These are phyloP conservation scores for Monilinia aucupariae DNA, from an alignment of 2,329 filamentous ascomycete species.

Conservation along the genomic window DNA sequence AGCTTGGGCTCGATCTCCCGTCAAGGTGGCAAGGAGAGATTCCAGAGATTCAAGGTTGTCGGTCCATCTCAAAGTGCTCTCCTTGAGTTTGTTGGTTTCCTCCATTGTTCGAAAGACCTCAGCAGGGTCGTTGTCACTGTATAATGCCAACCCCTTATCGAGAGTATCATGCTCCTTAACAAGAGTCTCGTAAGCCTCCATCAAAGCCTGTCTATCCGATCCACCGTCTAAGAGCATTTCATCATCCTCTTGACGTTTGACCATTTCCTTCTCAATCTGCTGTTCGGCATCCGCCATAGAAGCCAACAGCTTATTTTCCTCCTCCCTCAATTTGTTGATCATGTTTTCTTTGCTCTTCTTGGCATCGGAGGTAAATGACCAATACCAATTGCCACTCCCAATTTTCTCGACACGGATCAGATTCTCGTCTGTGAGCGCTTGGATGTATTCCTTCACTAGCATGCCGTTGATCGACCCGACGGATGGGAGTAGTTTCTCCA, in stretches of 20 bases:
- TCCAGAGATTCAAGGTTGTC: slow-evolving; percentile 34
- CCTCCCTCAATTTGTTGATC: slow-evolving; percentile 37
- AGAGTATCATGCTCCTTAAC: slow-evolving; percentile 30
- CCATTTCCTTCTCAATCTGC: slow-evolving; percentile 37
- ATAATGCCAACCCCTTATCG: slow-evolving; percentile 33
- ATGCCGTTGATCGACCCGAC: slow-evolving; percentile 60
- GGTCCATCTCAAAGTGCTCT: slow-evolving; percentile 32
- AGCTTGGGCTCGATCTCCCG: slow-evolving; percentile 36
- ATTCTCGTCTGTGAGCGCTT: slow-evolving; percentile 55
- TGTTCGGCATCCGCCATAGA: slow-evolving; percentile 35
- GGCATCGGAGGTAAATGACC: slow-evolving; percentile 56
- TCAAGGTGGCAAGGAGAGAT: slow-evolving; percentile 27
- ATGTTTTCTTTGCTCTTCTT: slow-evolving; percentile 42
- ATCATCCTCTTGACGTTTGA: slow-evolving; percentile 33
- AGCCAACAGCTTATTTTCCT: slow-evolving; percentile 33
- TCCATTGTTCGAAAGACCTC: slow-evolving; percentile 31
- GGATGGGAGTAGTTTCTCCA: slow-evolving; percentile 58
- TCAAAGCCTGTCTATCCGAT: slow-evolving; percentile 28
- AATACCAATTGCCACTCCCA: slow-evolving; percentile 67
- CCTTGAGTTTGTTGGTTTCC: slow-evolving; percentile 30
- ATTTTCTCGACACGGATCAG: slow-evolving; percentile 63
- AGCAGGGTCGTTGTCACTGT: slow-evolving; percentile 32
- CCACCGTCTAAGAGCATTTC: slow-evolving; percentile 32
- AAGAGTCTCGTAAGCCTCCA: slow-evolving; percentile 29
- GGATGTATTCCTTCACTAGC: slow-evolving; percentile 63